Base-by-base conservation (phyloP, 2,329 filamentous ascomycete genomes). In the Aureobasidium sp. region DNA sequence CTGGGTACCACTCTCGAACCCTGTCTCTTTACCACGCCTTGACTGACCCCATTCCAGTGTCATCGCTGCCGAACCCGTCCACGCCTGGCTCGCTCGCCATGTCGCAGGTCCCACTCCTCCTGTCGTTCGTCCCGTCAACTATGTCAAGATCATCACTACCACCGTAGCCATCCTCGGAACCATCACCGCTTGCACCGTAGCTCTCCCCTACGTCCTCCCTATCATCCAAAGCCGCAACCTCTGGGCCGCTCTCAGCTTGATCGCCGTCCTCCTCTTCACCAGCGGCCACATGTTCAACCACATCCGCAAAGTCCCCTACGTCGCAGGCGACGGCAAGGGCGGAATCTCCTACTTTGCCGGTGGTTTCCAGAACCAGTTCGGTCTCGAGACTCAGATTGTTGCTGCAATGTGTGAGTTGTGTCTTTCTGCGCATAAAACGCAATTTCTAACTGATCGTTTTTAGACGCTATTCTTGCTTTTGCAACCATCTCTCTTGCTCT, bases 251-350 rank as follows among this genome's bases (percentile, higher is more conserved):
- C 76, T 95, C 69, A 96, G 89, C 75, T 79, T 99, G 67, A 91
- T 97, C 69, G 81, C 86, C 14, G 92, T 99, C 65, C 83, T 99
- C 45, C 81, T 97, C 62, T 99, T 97, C 77, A 97, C 89, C 50
- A 94, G 89, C 68, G 95, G 94, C 42, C 92, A 97, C 77, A 99
- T 99, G 95, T 99, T 95, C 82, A 99, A 97, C 76, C 92, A 97
- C 72, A 99, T 99, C 71, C 85, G 95, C 68, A 93, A 94, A 74
- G 90, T 95, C 3, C 94, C 94, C 3, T 99, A 99, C 69, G 91
- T 97, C 36, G 82, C 86, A 45, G 89, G 88, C 45, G 86, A 97
- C 72, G 90, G 91, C 41, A 85, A 83, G 60, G 94, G 94, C 21
- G 91, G 91, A 5, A 84, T 99, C 64, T 89, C 78, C 71, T 97